Evolutionary conservation across 345 rosid genomes (phyloP), one percentile per base, ranked within the genome.

Genomic region (Arabidopsis arenosa): DNA sequence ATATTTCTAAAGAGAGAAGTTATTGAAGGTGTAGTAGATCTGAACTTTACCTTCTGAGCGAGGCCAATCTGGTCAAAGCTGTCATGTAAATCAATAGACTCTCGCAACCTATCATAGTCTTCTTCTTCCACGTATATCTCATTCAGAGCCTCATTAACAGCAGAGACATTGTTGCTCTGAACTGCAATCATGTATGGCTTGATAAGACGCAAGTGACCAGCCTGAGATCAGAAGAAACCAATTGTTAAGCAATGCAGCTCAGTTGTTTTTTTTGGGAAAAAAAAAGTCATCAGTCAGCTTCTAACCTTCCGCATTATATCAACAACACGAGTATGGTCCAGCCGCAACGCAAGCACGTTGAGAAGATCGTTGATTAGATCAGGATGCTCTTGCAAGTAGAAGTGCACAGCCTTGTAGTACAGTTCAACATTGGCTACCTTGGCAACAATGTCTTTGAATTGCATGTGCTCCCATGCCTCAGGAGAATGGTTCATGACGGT

Each of bases 391-490:
- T 90, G 94, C 82, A 95, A 82, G 84, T 95, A 95, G 85, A 95
- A 95, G 83, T 95, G 99, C 71, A 95, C 99, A 3, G 98, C 97
- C 84, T 95, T 95, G 68, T 95, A 95, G 80, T 95, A 95, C 35
- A 95, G 79, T 70, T 95, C 99, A 49, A 95, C 99, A 76, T 85
- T 95, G 3, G 97, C 98, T 81, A 95, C 97, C 87, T 95, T 95
- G 52, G 88, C 97, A 1, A 85, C 85, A 43, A 92, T 90, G 75
- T 95, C 99, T 79, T 92, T 95, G 80, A 92, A 95, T 75, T 89
- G 99, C 98, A 95, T 88, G 91, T 95, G 99, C 68, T 95, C 99
- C 99, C 99, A 95, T n/a, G 99, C 98, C 84, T 90, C 98, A 0
- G 99, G 99, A 40, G 99, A 95, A 85, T 95, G 99, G 74, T 95